phyloP scores from a whole-genome alignment of 306 rosid species.

The Quercus ilex region DNA sequence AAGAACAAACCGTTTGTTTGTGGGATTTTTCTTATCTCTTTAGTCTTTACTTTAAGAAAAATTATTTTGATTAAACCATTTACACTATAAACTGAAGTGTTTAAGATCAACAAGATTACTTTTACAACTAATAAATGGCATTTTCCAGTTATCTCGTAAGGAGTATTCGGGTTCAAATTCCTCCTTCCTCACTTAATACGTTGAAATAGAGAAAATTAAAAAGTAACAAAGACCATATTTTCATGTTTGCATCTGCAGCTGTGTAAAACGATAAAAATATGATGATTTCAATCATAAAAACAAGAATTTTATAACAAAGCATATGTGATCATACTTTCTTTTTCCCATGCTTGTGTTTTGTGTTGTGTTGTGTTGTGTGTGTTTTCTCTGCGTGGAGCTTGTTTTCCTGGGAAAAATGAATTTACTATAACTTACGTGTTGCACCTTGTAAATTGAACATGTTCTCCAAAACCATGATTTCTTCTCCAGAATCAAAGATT shows the following conservation, averaged over 20 bases:
- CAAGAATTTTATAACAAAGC: neutral
- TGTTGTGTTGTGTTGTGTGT: neutral
- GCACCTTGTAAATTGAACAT: conserved; percentile 18
- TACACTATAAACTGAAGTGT: neutral
- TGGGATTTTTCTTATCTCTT: too few species aligned
- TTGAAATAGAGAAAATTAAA: too few species aligned
- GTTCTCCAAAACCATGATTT: conserved; percentile 45
- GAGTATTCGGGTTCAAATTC: too few species aligned
- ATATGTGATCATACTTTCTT: neutral
- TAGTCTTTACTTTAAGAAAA: too few species aligned
- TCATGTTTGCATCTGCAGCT: too few species aligned
- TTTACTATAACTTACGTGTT: conserved; percentile 38
- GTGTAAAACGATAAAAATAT: neutral
- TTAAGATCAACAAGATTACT: too few species aligned
- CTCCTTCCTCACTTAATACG: too few species aligned
- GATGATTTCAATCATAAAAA: neutral
- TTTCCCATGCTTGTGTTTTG: neutral
- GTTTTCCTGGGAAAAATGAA: neutral
- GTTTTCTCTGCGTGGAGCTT: neutral
- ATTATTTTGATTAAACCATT: neutral
- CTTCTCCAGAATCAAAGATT: conserved; percentile 23
- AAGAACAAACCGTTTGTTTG: too few species aligned
- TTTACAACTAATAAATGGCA: too few species aligned
- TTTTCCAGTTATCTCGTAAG: too few species aligned
- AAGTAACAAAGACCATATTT: too few species aligned